Evolutionary conservation across 352 stramenopile genomes (phyloP).

Genomic region (Pythium dissimile): DNA sequence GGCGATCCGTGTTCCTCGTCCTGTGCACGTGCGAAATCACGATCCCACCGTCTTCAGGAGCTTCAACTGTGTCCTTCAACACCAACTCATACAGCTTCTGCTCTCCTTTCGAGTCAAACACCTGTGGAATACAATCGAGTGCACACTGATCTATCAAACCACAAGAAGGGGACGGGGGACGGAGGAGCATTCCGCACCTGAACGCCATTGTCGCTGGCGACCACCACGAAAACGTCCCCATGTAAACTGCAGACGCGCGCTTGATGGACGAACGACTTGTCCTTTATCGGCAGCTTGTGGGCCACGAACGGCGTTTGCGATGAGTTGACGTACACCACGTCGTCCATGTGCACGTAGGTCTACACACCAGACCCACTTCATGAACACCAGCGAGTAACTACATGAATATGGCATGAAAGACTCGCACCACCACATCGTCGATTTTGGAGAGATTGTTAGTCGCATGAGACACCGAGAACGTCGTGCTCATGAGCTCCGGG

Average conservation of each 20-base stretch:
- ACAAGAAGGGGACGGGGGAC: not conserved
- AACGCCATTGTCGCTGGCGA: constrained; percentile 55
- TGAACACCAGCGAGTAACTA: not conserved
- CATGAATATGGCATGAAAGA: not conserved
- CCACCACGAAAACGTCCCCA: constrained; percentile 45
- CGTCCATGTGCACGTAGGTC: constrained; percentile 25
- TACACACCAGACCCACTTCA: not conserved
- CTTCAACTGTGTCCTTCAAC: constrained; percentile 47
- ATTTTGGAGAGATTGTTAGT: constrained; percentile 24
- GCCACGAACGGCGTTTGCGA: constrained; percentile 19
- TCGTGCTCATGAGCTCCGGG: constrained; percentile 21
- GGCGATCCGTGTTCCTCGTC: not conserved
- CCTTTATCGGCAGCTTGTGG: constrained; percentile 25
- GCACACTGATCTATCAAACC: not conserved
- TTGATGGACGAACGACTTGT: constrained; percentile 50
- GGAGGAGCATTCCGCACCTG: constrained; percentile 27
- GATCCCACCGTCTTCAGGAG: constrained; percentile 37
- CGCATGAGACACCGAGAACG: constrained; percentile 29
- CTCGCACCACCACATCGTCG: constrained; percentile 23
- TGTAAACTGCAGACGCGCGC: constrained; percentile 56
- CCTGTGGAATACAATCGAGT: constrained; percentile 23
- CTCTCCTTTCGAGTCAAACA: constrained; percentile 59
- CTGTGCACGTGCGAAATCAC: not conserved
- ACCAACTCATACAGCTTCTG: constrained; percentile 51
- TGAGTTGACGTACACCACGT: constrained; percentile 23